These are phyloP conservation scores for Fomitopsis pulvina DNA, from an alignment of 768 basidiomycete genomes.

Conservation along the genomic window DNA sequence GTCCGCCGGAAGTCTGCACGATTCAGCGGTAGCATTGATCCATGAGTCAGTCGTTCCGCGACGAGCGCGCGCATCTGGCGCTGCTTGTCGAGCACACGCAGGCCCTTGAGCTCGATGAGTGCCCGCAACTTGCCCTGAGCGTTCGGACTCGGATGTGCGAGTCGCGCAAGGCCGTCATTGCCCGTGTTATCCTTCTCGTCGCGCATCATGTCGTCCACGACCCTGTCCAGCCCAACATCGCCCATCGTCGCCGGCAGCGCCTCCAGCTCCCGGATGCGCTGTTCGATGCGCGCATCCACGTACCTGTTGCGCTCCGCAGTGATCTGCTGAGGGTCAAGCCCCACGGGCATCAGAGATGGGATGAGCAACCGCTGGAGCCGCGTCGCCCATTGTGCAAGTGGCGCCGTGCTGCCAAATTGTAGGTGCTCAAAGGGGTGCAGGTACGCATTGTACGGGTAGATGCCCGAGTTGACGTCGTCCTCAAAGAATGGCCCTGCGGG, in stretches of 20 bases:
- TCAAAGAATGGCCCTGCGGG: conserved; percentile 76
- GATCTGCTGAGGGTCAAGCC: conserved; percentile 88
- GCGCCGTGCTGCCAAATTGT: conserved; percentile 54
- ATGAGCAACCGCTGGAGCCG: conserved; percentile 77
- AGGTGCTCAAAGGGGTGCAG: conserved; percentile 78
- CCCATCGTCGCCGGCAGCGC: conserved; percentile 73
- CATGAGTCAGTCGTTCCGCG: conserved; percentile 82
- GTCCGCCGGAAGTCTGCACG: conserved; percentile 85
- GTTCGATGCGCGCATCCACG: conserved; percentile 82
- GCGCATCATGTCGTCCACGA: conserved; percentile 30
- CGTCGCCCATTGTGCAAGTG: conserved; percentile 58
- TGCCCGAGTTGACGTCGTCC: conserved; percentile 69
- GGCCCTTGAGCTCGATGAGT: conserved; percentile 87
- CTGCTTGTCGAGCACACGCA: conserved; percentile 88
- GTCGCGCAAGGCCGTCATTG: conserved; percentile 6
- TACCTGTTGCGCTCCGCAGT: conserved; percentile 89
- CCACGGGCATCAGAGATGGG: conserved; percentile 85
- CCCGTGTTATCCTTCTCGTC: conserved; percentile 29
- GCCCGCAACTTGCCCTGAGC: conserved; percentile 82
- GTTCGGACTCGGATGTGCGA: conserved; percentile 48
- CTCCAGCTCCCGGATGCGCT: conserved; percentile 86
- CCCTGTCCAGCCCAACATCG: conserved; percentile 59
- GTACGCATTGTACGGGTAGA: conserved; percentile 92
- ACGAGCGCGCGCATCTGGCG: conserved; percentile 79
- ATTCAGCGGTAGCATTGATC: conserved; percentile 84